phyloP scores from a whole-genome alignment of 371 early-diverging fungal species.

The Racocetra persica region DNA sequence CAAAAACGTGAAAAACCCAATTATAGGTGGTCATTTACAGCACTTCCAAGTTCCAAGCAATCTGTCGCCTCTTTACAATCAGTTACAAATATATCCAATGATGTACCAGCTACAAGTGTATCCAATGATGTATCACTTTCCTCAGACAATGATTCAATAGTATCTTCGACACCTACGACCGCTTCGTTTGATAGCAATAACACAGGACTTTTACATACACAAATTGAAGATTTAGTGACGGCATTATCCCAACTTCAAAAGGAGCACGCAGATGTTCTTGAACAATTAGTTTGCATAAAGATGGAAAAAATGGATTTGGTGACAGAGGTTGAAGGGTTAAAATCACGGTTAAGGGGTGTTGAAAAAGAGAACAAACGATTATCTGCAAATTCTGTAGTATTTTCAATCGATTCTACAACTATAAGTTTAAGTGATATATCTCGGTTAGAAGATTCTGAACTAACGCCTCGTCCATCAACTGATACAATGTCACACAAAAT shows the following conservation, averaged over 20 bases:
- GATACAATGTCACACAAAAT: background rate
- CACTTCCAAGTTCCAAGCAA: slow-evolving; percentile 15
- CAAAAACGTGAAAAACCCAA: slow-evolving; percentile 47
- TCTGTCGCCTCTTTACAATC: too few species aligned
- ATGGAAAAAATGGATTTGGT: slow-evolving; percentile 66
- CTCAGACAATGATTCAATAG: background rate
- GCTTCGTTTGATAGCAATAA: background rate
- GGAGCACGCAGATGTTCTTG: slow-evolving; percentile 65
- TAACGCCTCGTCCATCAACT: slow-evolving; percentile 44
- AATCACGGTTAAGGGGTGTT: slow-evolving; percentile 45
- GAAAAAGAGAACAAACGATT: slow-evolving; percentile 48
- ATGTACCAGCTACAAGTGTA: too few species aligned
- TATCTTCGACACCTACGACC: background rate
- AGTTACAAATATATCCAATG: too few species aligned
- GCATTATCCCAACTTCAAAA: slow-evolving; percentile 66
- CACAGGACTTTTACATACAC: slow-evolving; percentile 59
- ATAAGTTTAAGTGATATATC: slow-evolving; percentile 45
- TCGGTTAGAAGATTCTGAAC: slow-evolving; percentile 24
- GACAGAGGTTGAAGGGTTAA: slow-evolving; percentile 48
- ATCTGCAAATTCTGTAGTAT: slow-evolving; percentile 46
- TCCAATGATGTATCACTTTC: too few species aligned
- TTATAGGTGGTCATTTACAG: slow-evolving; percentile 45
- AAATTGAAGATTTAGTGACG: slow-evolving; percentile 65
- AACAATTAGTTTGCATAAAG: slow-evolving; percentile 59
- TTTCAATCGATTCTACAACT: slow-evolving; percentile 45